These are phyloP conservation scores for Castanea mollissima DNA, from an alignment of 306 rosid species.

Conservation along the genomic window DNA sequence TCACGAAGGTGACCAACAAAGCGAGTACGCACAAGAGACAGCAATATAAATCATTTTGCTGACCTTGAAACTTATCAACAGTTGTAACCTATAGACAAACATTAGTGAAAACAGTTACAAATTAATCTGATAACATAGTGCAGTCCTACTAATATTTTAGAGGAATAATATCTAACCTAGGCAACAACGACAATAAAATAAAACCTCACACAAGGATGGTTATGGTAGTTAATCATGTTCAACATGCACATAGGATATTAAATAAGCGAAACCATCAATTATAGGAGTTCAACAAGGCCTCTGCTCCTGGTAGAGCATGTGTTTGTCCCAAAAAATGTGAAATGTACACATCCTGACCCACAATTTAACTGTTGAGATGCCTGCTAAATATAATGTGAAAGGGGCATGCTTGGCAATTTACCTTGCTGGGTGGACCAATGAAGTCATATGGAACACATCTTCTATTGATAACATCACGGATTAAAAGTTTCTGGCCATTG, in stretches of 20 bases:
- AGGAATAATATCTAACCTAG: not conserved
- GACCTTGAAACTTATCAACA: constrained; percentile 99
- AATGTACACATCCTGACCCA: not conserved
- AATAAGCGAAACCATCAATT: no score
- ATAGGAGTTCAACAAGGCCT: no score
- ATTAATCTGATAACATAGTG: not conserved
- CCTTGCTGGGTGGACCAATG: constrained; percentile 98
- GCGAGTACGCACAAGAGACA: constrained; percentile 90
- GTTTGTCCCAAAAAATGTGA: not conserved
- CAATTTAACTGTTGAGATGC: not conserved
- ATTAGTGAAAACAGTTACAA: no score
- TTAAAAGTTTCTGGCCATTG: constrained; percentile 97
- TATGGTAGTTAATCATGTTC: no score
- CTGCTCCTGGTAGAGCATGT: no score
- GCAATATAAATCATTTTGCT: constrained; percentile 94
- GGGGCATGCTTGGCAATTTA: constrained; percentile 15
- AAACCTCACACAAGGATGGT: not conserved
- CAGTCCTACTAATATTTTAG: not conserved
- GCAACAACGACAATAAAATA: not conserved
- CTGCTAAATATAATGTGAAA: not conserved
- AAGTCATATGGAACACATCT: constrained; percentile 88
- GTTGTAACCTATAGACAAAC: constrained; percentile 68
- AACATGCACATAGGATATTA: no score
- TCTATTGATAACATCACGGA: constrained; percentile 88
- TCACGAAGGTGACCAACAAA: constrained; percentile 98